These are phyloP conservation scores for Oligophagozyma castellii DNA, from an alignment of 1,139 yeast genomes.

Conservation along the genomic window DNA sequence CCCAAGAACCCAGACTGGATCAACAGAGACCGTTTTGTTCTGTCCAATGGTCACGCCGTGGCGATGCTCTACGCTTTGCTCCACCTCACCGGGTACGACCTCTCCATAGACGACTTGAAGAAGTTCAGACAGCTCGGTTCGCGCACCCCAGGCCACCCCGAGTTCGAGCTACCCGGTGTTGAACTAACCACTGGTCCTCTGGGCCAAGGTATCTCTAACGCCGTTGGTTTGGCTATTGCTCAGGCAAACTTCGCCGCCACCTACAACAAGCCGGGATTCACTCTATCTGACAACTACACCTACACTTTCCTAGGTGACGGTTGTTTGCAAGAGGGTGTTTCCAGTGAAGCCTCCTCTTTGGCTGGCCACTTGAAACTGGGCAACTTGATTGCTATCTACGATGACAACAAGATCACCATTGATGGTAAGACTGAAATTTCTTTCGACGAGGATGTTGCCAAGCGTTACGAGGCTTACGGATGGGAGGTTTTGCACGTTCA, in stretches of 20 bases:
- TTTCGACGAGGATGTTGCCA: slow-evolving; percentile 85
- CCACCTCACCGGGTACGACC: slow-evolving; percentile 75
- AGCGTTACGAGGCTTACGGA: slow-evolving; percentile 84
- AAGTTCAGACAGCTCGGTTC: slow-evolving; percentile 83
- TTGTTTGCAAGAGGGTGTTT: slow-evolving; percentile 97
- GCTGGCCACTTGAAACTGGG: slow-evolving; percentile 96
- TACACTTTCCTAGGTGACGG: slow-evolving; percentile 92
- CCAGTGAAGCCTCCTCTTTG: slow-evolving; percentile 84
- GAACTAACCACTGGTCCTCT: slow-evolving; percentile 99
- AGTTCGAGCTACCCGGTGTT: slow-evolving; percentile 67
- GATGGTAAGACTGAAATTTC: slow-evolving; percentile 89
- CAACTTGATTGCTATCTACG: slow-evolving; percentile 92
- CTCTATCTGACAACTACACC: slow-evolving; percentile 60
- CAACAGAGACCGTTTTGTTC: slow-evolving; percentile 89
- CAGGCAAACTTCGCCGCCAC: slow-evolving; percentile 86
- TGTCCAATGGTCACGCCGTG: slow-evolving; percentile 96
- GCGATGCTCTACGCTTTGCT: slow-evolving; percentile 79
- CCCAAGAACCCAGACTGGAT: slow-evolving; percentile 87
- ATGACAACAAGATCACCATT: slow-evolving; percentile 92
- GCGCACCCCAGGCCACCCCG: slow-evolving; percentile 97
- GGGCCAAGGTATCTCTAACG: slow-evolving; percentile 96
- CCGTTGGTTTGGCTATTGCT: slow-evolving; percentile 95
- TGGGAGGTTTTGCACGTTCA: slow-evolving; percentile 78
- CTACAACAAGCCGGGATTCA: slow-evolving; percentile 77
- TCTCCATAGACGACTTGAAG: slow-evolving; percentile 77